Conservation (phyloP, 2,329 filamentous ascomycete species). For the Colletotrichum theobromicola region DNA sequence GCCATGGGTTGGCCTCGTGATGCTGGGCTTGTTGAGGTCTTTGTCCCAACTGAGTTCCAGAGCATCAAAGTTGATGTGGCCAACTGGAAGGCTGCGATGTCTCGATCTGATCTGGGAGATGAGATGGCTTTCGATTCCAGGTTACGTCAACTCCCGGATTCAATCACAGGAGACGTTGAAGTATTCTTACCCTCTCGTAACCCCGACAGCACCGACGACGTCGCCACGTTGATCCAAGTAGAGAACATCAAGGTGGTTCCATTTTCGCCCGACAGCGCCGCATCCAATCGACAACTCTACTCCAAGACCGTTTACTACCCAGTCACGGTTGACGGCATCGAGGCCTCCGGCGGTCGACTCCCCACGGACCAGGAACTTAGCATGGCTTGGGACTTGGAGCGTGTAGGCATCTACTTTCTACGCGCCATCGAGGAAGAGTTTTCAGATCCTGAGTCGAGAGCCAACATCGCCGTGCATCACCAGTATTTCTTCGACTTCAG, state of each 20-base stretch:
- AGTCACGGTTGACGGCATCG: neutral
- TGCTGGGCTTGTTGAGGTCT: neutral
- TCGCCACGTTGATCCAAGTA: neutral
- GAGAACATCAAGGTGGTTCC: neutral
- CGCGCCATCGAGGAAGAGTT: neutral
- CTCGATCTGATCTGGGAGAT: neutral
- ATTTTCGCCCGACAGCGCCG: neutral
- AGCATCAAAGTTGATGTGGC: neutral
- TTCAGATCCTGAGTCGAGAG: neutral
- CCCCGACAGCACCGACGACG: neutral
- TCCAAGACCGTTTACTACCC: neutral
- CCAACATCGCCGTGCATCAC: neutral
- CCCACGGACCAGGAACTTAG: neutral
- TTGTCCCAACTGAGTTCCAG: neutral
- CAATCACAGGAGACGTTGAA: neutral
- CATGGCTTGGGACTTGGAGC: neutral
- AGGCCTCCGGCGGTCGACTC: neutral
- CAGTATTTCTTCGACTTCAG: neutral
- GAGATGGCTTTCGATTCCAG: neutral
- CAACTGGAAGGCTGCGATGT: neutral
- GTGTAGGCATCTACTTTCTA: neutral
- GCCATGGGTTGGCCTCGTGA: neutral
- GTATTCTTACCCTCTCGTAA: neutral
- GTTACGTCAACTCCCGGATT: neutral
- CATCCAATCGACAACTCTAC: neutral